Evolutionary conservation across 495 filamentous ascomycete species (phyloP).

Genomic region (Penicillium manginii): DNA sequence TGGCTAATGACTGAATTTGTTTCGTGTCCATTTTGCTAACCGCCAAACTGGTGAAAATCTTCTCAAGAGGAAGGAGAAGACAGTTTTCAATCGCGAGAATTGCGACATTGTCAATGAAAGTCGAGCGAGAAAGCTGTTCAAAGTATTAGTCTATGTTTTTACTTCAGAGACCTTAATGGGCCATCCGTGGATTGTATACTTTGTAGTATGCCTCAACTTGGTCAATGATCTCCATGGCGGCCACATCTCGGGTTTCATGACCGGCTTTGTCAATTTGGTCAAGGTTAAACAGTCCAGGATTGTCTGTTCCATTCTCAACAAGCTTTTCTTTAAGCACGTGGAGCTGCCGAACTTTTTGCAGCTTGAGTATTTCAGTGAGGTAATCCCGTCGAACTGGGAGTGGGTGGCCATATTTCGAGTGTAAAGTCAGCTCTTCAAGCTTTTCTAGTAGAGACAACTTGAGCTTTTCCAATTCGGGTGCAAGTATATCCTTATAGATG

Average conservation of each 20-base stretch:
- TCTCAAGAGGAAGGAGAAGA: conserved; percentile 44
- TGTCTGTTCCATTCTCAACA: too few relatives aligned
- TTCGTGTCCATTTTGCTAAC: conserved; percentile 35
- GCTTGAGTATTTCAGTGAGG: conserved; percentile 32
- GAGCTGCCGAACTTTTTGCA: neutral
- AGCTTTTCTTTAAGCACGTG: too few relatives aligned
- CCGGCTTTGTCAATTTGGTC: too few relatives aligned
- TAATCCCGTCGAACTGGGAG: conserved; percentile 47
- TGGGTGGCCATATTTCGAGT: conserved; percentile 45
- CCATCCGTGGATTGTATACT: conserved; percentile 16
- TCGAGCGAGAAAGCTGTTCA: conserved; percentile 38
- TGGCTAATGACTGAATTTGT: conserved; percentile 22
- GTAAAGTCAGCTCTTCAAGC: conserved; percentile 48
- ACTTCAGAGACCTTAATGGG: neutral
- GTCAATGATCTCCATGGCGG: conserved; percentile 32
- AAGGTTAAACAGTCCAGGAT: too few relatives aligned
- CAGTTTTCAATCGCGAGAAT: conserved; percentile 62
- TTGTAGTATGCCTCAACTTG: conserved; percentile 43
- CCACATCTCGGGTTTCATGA: conserved; percentile 5
- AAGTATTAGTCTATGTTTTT: conserved; percentile 49
- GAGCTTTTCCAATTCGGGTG: conserved; percentile 31
- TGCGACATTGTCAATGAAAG: conserved; percentile 65
- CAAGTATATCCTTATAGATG: conserved; percentile 33
- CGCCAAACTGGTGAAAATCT: conserved; percentile 33
- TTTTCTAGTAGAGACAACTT: conserved; percentile 36